Base-by-base conservation (phyloP, 2,329 filamentous ascomycete species). In the Aureobasidium uvarum region DNA sequence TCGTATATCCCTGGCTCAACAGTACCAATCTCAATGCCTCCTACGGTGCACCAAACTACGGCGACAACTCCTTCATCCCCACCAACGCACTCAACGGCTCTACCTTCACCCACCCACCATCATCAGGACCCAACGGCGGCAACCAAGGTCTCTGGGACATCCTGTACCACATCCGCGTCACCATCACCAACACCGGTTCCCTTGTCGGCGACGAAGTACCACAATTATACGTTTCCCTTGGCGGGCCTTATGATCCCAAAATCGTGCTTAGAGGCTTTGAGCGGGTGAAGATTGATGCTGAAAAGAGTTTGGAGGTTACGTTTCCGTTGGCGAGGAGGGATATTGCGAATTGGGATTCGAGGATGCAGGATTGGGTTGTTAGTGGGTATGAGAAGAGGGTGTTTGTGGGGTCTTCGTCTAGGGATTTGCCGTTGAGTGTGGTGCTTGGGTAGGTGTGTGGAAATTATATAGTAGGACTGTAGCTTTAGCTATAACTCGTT, bases 291-390 rank as follows among this genome's bases (percentile, higher is more conserved):
- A 86, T 96, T 67, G 81, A 84, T 4, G 83, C 90, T 0, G 90
- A 90, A 18, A 74, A 86, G 77, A 85, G 83, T 58, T 81, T 79
- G 1, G 83, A 81, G 4, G 94, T 94, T 79, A 81, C 76, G 0
- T 86, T 85, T 0, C 83, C 86, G 14, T 76, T 96, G 56, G 91
- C 86, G 6, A 84, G 92, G 36, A 86, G 91, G 64, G 92, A 96
- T 72, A 70, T 96, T 62, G 92, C 89, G 73, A 93, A 91, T 79
- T 96, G 92, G 92, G 90, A 96, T 71, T 79, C 84, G 0, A 81
- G 73, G 0, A 75, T 78, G 23, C 92, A 96, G 81, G 88, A 96
- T 79, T 96, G 92, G 92, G 31, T 52, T 20, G 18, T 52, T 20
- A 52, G 50, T n/a, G 28, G n/a, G 18, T 11, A 52, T 36, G 31